A percentile compares a stretch with the other conserved stretches of the same genome.
Evolutionary conservation across 2,329 filamentous ascomycete genomes (phyloP).

Genomic region (Leptographium flavum): DNA sequence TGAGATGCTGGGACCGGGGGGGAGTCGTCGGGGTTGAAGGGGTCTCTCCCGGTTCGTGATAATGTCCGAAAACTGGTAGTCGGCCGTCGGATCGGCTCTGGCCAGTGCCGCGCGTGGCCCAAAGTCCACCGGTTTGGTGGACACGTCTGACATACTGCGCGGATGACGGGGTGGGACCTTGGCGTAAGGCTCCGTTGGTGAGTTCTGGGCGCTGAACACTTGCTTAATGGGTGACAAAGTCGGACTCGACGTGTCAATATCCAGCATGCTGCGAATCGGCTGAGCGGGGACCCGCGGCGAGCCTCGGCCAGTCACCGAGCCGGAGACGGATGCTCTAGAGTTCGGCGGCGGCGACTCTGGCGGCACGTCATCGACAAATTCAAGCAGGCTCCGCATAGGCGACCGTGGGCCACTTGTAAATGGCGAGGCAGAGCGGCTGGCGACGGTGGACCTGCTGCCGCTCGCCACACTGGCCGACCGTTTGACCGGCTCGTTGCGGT

Average conservation of each 20-base stretch:
- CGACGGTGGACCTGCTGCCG: slow-evolving; percentile 6
- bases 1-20: neutral
- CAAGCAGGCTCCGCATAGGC: slow-evolving; percentile 51
- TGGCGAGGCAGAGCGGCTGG: slow-evolving; percentile 35
- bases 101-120: slow-evolving; percentile 22
- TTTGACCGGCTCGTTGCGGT: neutral
- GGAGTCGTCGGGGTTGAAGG: slow-evolving; percentile 33
- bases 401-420: slow-evolving; percentile 41
- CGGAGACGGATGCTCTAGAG: slow-evolving; percentile 17
- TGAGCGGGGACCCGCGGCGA: slow-evolving; percentile 25
- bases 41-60: slow-evolving; percentile 36
- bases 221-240: slow-evolving; percentile 14
- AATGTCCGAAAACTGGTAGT: slow-evolving; percentile 49
- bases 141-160: slow-evolving; percentile 42
- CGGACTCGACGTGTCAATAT: slow-evolving; percentile 23
- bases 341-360: slow-evolving; percentile 10
- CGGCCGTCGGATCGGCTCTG: slow-evolving; percentile 28
- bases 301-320: neutral
- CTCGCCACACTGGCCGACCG: slow-evolving; percentile 11
- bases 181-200: slow-evolving; percentile 23
- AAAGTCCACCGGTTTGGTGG: slow-evolving; percentile 32
- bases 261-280: slow-evolving; percentile 37
- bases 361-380: slow-evolving; percentile 35
- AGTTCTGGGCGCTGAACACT: slow-evolving; percentile 29
- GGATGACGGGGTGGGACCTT: slow-evolving; percentile 19